A percentile compares a stretch with the other conserved stretches of the same genome.
phyloP scores from a whole-genome alignment of 768 basidiomycete genomes.

The Boletus rubroflammeus region DNA sequence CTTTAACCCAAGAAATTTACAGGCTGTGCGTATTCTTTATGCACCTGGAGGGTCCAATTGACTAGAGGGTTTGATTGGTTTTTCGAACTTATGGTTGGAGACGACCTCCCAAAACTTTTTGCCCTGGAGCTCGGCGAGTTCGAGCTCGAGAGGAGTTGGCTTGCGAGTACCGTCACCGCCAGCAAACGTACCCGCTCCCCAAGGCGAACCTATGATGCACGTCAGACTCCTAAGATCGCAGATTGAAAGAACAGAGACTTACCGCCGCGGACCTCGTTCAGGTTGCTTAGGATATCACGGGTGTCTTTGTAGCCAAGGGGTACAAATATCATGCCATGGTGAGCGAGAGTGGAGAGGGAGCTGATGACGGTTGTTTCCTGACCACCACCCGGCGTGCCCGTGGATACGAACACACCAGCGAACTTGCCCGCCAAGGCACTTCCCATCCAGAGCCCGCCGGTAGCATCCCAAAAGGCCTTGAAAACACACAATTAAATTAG shows the following conservation, averaged over 20 bases:
- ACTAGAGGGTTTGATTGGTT: too few species aligned
- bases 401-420: constrained; percentile 70
- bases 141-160: constrained; percentile 48
- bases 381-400: constrained; percentile 75
- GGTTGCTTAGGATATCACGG: constrained; percentile 40
- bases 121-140: constrained; percentile 52
- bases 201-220: constrained; percentile 56
- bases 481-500: constrained; percentile 3
- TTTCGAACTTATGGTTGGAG: constrained; percentile 29
- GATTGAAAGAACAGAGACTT: constrained; percentile 15
- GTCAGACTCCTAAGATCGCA: background rate
- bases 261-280: constrained; percentile 58
- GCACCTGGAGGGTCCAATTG: background rate
- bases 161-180: constrained; percentile 43
- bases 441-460: constrained; percentile 59
- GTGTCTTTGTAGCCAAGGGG: constrained; percentile 66
- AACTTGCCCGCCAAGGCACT: constrained; percentile 72
- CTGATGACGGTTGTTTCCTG: constrained; percentile 60
- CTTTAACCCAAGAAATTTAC: constrained; percentile 18
- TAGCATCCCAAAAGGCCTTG: constrained; percentile 73
- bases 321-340: constrained; percentile 72
- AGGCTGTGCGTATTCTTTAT: background rate
- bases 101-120: constrained; percentile 47
- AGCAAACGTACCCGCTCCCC: constrained; percentile 70
- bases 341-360: constrained; percentile 55